A percentile compares a stretch with the other conserved stretches of the same genome.
These are phyloP conservation scores for Fraxinus angustifolia DNA, from an alignment of 305 asterid species.

Conservation along the genomic window DNA sequence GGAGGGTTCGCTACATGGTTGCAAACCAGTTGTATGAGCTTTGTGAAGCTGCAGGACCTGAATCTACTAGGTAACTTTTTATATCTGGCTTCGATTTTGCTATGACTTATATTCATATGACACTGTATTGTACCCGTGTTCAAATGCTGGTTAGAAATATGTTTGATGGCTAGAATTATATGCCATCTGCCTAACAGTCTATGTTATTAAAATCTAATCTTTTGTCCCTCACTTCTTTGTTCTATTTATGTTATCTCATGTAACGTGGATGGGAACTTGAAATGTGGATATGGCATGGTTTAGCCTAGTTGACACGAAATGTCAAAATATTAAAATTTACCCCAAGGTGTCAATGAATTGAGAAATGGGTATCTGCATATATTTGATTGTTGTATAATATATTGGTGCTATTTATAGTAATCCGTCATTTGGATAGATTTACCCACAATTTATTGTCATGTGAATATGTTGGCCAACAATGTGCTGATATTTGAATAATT, in stretches of 20 bases:
- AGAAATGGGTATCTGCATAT: background rate
- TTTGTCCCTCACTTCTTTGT: background rate
- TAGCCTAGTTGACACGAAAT: background rate
- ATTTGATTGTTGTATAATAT: background rate
- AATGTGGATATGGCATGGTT: background rate
- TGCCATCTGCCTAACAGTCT: background rate
- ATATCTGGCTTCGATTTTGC: constrained; percentile 7
- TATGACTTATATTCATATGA: background rate
- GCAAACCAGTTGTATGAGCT: constrained; percentile 73
- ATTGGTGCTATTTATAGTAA: background rate
- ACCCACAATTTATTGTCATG: background rate
- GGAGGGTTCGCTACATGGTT: constrained; percentile 92
- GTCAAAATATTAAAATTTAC: background rate
- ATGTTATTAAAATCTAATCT: background rate
- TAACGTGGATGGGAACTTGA: background rate
- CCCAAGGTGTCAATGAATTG: background rate
- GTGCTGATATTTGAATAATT: background rate
- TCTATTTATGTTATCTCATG: background rate
- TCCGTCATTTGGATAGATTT: background rate
- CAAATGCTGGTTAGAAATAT: background rate
- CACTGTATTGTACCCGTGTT: background rate
- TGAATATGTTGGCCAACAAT: background rate
- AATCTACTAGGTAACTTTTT: constrained; percentile 55
- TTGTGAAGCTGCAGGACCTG: constrained; percentile 82
- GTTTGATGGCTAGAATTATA: background rate